These are phyloP conservation scores for Angomonas ambiguus DNA, from an alignment of 208 protist species.

Conservation along the genomic window DNA sequence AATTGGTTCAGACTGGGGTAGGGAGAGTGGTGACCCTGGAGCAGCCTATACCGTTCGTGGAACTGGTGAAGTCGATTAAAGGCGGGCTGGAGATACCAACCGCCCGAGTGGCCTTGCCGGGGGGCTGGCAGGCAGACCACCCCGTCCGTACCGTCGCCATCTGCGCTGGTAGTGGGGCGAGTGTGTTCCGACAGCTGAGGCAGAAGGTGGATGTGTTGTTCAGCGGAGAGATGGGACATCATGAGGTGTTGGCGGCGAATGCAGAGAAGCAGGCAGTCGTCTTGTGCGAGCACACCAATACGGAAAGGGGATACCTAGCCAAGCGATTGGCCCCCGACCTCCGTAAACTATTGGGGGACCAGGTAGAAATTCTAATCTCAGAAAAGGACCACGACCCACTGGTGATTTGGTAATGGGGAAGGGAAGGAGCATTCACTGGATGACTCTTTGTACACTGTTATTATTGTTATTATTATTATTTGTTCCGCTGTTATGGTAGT, in stretches of 20 bases:
- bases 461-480: background rate
- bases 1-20: slow-evolving; percentile 29
- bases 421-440: background rate
- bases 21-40: slow-evolving; percentile 60
- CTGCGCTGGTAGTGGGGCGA: slow-evolving; percentile 83
- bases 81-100: slow-evolving; percentile 41
- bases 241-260: slow-evolving; percentile 87
- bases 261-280: slow-evolving; percentile 77
- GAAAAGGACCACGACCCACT: slow-evolving; percentile 72
- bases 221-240: slow-evolving; percentile 91
- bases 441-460: background rate
- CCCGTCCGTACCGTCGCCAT: slow-evolving; percentile 67
- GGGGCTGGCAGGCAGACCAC: slow-evolving; percentile 26
- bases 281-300: slow-evolving; percentile 92
- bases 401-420: slow-evolving; percentile 42
- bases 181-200: slow-evolving; percentile 56
- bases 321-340: slow-evolving; percentile 42
- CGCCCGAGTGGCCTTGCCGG: slow-evolving; percentile 70
- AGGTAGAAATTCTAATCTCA: slow-evolving; percentile 49
- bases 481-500: background rate
- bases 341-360: slow-evolving; percentile 35
- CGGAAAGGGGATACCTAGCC: slow-evolving; percentile 84
- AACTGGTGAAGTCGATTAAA: slow-evolving; percentile 62
- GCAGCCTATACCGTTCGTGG: slow-evolving; percentile 25
- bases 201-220: slow-evolving; percentile 66